Percentiles rank a stretch among this genome's conserved stretches.
Conservation (phyloP, 345 rosid species). For the Zanthoxylum bungeanum region DNA sequence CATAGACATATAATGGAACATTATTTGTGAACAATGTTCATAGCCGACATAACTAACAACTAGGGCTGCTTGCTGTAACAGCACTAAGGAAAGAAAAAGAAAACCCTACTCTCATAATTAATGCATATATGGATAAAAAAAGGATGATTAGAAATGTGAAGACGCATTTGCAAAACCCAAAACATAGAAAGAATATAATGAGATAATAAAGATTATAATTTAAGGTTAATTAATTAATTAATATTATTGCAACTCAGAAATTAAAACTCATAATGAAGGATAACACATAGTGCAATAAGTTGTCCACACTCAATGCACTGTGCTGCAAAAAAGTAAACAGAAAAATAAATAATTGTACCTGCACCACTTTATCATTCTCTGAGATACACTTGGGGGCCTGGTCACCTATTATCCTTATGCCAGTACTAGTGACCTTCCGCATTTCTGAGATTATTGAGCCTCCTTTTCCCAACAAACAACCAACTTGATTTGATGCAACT, state of each 20-base stretch:
- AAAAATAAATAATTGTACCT: constrained; percentile 41
- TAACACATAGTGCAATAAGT: background rate
- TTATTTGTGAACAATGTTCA: background rate
- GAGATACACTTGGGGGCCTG: constrained; percentile 64
- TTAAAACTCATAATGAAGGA: background rate
- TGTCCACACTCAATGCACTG: background rate
- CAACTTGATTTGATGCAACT: constrained; percentile 73
- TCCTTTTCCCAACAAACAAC: constrained; percentile 86
- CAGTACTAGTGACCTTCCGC: constrained; percentile 63
- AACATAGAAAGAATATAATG: background rate
- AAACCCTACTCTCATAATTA: no score
- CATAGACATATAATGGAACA: background rate
- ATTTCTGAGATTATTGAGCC: constrained; percentile 74
- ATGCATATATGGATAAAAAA: background rate
- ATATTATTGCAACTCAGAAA: background rate
- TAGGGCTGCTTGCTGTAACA: background rate
- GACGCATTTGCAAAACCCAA: background rate
- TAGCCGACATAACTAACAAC: no score
- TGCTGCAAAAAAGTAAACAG: constrained; percentile 6
- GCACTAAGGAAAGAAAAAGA: no score
- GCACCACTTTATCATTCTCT: constrained; percentile 77
- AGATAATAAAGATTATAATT: background rate
- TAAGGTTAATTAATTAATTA: background rate
- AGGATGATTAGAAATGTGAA: background rate
- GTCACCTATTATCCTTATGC: constrained; percentile 51